A percentile compares a stretch with the other conserved stretches of the same genome.
Conservation (phyloP, 306 rosid species). For the Alnus rubra region DNA sequence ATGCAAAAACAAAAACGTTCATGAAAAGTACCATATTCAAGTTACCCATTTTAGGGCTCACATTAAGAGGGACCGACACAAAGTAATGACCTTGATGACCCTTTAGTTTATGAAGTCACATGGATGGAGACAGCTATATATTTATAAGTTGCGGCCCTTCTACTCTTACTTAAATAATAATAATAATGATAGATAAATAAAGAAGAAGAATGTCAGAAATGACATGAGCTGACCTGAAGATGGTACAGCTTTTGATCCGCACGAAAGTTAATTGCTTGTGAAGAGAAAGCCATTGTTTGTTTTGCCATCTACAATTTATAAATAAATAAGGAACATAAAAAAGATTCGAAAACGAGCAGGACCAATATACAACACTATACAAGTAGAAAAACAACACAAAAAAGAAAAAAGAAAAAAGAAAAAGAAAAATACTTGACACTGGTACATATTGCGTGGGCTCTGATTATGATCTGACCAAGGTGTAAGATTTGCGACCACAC, state of each 20-base stretch:
- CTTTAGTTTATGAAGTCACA: background rate
- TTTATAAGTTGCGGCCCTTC: background rate
- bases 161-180: slow-evolving; percentile 1
- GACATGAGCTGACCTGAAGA: slow-evolving; percentile 70
- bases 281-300: slow-evolving; percentile 95
- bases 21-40: background rate
- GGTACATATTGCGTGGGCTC: slow-evolving; percentile 98
- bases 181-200: background rate
- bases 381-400: background rate
- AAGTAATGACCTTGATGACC: background rate
- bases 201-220: background rate
- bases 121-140: background rate
- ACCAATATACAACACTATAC: slow-evolving; percentile 8
- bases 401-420: slow-evolving; percentile 12
- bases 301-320: slow-evolving; percentile 78
- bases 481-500: slow-evolving; percentile 92
- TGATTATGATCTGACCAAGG: slow-evolving; percentile 99
- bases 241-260: slow-evolving; percentile 94
- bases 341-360: slow-evolving; percentile 4
- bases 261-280: slow-evolving; percentile 76
- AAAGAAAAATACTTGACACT: slow-evolving; percentile 75
- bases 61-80: background rate
- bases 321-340: slow-evolving; percentile 21
- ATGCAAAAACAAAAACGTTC: too few species aligned
- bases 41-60: too few species aligned